These are phyloP conservation scores for Amanita pallidorosea DNA, from an alignment of 768 basidiomycete genomes.

Conservation along the genomic window DNA sequence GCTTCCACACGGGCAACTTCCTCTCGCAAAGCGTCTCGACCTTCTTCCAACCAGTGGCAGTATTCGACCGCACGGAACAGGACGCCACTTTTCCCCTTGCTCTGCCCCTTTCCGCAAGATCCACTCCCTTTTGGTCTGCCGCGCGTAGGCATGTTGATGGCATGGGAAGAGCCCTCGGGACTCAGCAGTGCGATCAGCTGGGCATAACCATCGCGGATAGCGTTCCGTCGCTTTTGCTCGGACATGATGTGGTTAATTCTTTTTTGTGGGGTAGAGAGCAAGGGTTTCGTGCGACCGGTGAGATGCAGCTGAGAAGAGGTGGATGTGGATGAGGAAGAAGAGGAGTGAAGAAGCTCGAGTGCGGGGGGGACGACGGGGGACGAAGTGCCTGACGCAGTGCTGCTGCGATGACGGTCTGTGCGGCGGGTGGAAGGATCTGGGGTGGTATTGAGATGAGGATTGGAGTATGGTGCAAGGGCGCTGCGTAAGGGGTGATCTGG, in stretches of 20 bases:
- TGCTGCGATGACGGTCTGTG: constrained; percentile 15
- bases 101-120: constrained; percentile 50
- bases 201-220: constrained; percentile 83
- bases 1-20: constrained; percentile 64
- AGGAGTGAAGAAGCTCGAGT: constrained; percentile 6
- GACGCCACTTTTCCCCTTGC: constrained; percentile 85
- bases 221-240: constrained; percentile 88
- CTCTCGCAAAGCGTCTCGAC: constrained; percentile 53
- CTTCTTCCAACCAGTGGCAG: constrained; percentile 78
- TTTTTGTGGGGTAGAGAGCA: constrained; percentile 78
- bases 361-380: constrained; percentile 9
- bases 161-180: constrained; percentile 58
- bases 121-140: constrained; percentile 77
- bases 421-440: constrained; percentile 29
- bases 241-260: constrained; percentile 91
- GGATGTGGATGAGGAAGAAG: constrained; percentile 12
- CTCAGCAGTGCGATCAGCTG: constrained; percentile 76
- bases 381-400: constrained; percentile 20
- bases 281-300: constrained; percentile 39
- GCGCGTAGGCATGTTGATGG: constrained; percentile 64
- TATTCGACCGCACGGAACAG: constrained; percentile 83
- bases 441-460: constrained; percentile 33
- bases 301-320: constrained; percentile 9
- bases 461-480: constrained; percentile 29
- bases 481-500: constrained; percentile 17